A percentile compares a stretch with the other conserved stretches of the same genome.
phyloP scores from a whole-genome alignment of 1,284 basidiomycete species.

The Psilocybe mexicana region DNA sequence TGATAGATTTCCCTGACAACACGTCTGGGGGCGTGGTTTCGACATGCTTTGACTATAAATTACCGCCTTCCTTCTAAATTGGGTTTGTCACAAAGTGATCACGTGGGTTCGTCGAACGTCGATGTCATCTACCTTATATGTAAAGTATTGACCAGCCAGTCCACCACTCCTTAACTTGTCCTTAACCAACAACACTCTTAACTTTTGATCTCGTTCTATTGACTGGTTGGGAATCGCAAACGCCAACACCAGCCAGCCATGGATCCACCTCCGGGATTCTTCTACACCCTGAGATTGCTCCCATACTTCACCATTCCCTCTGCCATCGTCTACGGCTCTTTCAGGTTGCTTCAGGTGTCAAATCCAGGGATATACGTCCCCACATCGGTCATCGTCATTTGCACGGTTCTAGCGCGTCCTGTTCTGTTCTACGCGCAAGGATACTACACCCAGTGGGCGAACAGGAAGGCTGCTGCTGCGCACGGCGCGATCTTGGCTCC shows the following conservation, averaged over 20 bases:
- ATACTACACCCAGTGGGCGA: neutral
- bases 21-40: no score
- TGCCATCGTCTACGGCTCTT: constrained; percentile 4
- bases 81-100: no score
- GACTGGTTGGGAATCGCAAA: no score
- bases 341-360: constrained; percentile 1
- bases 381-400: constrained; percentile 2
- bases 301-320: constrained; percentile 14
- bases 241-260: neutral
- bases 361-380: neutral
- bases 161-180: no score
- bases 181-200: no score
- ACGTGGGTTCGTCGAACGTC: no score
- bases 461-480: constrained; percentile 20
- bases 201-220: no score
- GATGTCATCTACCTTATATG: no score
- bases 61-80: no score
- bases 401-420: constrained; percentile 11
- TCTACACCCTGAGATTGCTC: constrained; percentile 1
- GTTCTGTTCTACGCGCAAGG: constrained; percentile 6
- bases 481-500: constrained; percentile 35
- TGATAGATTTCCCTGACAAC: no score
- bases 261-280: constrained; percentile 6
- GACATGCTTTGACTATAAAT: no score
- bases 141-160: no score